Base-by-base conservation (phyloP, 2,329 filamentous ascomycete species). In the Hymenoscyphus infarciens region DNA sequence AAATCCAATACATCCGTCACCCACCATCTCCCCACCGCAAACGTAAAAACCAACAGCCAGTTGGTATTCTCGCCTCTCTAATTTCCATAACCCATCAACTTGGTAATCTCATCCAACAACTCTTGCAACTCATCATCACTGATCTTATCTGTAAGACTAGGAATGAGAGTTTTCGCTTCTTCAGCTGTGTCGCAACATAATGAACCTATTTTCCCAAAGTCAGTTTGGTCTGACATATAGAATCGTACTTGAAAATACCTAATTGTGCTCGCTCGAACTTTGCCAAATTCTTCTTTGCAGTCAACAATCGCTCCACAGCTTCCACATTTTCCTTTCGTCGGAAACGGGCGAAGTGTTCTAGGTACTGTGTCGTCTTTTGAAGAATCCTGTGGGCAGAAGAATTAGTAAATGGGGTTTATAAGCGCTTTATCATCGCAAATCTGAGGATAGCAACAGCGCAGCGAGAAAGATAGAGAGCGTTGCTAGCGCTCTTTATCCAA, bases 81-180 rank as follows among this genome's bases (percentile, higher is more conserved):
- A 25, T 22, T 66, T 16, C 67, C 71, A 62, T 74, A 75, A 5
- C 73, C 73, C 70, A 74, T 74, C 63, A 96, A 80, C 81, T 96
- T 96, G 70, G 87, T 90, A 77, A 98, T 89, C 79, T 99, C 92
- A 73, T 97, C 88, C 63, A 99, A 83, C 63, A 98, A 80, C 66
- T 92, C 88, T 76, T 96, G 89, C 67, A 99, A 79, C 69, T 96
- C 91, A 39, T 92, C 90, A 74, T 98, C 94, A 65, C 84, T 84
- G 73, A 98, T 96, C 79, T 99, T 99, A 76, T 92, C 88, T 70
- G 87, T 83, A 58, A 99, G 77, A 62, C 85, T 97, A 1, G 95
- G 96, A 66, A 99, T 96, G 63, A 99, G 83, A 8, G 92, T 97
- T 79, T 97, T 97, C 64, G 95, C 95, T 78, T 99, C 96, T 74